These are phyloP conservation scores for Umbelopsis vinacea DNA, from an alignment of 192 early-diverging fungal genomes.

Conservation along the genomic window DNA sequence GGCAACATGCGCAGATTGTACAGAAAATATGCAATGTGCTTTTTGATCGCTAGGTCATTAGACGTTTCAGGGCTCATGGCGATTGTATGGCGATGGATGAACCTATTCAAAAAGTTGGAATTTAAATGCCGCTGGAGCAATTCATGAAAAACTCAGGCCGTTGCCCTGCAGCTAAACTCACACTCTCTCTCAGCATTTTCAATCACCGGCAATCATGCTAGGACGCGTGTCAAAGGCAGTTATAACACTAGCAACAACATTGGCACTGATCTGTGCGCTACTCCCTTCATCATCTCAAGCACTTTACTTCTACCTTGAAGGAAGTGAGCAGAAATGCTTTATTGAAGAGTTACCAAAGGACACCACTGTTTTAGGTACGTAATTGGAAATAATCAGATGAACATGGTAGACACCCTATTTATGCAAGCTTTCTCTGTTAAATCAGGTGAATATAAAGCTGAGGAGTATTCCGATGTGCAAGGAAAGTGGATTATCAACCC, in stretches of 20 bases:
- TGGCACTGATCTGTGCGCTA: conserved; percentile 16
- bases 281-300: conserved; percentile 38
- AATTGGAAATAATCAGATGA: neutral
- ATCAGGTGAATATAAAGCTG: conserved; percentile 73
- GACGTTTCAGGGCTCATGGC: neutral
- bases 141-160: neutral
- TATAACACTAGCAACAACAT: conserved; percentile 6
- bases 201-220: conserved; percentile 22
- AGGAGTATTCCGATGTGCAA: conserved; percentile 74
- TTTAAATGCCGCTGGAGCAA: conserved; percentile 18
- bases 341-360: conserved; percentile 92
- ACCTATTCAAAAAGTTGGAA: neutral
- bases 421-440: neutral
- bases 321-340: conserved; percentile 88
- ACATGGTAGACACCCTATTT: neutral
- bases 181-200: conserved; percentile 1
- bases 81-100: neutral
- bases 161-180: neutral
- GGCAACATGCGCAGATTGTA: conserved; percentile 74
- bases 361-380: conserved; percentile 79
- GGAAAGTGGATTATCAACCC: conserved; percentile 67
- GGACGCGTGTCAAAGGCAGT: conserved; percentile 22
- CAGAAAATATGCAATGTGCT: conserved; percentile 77
- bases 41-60: conserved; percentile 49
- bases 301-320: conserved; percentile 94